Evolutionary conservation across 2,329 filamentous ascomycete genomes (phyloP).

Genomic region (Lachnellula cervina): DNA sequence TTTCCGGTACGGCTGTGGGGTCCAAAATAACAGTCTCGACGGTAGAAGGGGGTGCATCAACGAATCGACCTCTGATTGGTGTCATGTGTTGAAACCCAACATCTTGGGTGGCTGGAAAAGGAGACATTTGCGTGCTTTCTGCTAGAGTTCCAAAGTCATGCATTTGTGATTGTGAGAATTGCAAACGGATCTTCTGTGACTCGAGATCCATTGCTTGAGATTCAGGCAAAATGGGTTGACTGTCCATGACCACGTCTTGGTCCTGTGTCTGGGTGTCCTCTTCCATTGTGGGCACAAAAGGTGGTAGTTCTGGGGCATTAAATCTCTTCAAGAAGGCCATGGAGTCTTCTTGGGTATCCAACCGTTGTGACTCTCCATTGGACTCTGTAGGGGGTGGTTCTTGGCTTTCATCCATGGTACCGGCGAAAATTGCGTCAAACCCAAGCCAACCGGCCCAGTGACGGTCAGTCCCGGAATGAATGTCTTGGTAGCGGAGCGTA

Average conservation of each 20-base stretch:
- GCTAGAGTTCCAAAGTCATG: conserved; percentile 55
- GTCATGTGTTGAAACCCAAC: conserved; percentile 69
- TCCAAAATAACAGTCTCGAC: conserved; percentile 60
- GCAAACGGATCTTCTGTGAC: conserved; percentile 43
- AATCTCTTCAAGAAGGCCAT: conserved; percentile 45
- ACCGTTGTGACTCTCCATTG: conserved; percentile 21
- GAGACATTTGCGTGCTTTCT: conserved; percentile 59
- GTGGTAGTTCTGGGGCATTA: conserved; percentile 43
- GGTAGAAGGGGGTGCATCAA: conserved; percentile 61
- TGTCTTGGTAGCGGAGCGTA: conserved; percentile 64
- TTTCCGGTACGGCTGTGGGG: conserved; percentile 31
- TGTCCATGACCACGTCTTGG: conserved; percentile 44
- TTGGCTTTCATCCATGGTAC: conserved; percentile 70
- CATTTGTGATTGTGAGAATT: conserved; percentile 57
- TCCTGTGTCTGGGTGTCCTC: conserved; percentile 36
- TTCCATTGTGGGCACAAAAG: conserved; percentile 42
- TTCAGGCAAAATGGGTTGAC: conserved; percentile 36
- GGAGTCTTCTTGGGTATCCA: conserved; percentile 36
- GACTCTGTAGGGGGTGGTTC: conserved; percentile 10
- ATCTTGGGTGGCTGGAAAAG: conserved; percentile 74
- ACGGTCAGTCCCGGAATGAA: conserved; percentile 67
- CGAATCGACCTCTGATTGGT: conserved; percentile 63
- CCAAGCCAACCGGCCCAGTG: conserved; percentile 57
- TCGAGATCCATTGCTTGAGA: conserved; percentile 37
- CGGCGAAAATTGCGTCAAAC: conserved; percentile 84